Evolutionary conservation across 2,329 filamentous ascomycete genomes (phyloP), one percentile per base, ranked within the genome.

Genomic region (Neonectria neomacrospora): DNA sequence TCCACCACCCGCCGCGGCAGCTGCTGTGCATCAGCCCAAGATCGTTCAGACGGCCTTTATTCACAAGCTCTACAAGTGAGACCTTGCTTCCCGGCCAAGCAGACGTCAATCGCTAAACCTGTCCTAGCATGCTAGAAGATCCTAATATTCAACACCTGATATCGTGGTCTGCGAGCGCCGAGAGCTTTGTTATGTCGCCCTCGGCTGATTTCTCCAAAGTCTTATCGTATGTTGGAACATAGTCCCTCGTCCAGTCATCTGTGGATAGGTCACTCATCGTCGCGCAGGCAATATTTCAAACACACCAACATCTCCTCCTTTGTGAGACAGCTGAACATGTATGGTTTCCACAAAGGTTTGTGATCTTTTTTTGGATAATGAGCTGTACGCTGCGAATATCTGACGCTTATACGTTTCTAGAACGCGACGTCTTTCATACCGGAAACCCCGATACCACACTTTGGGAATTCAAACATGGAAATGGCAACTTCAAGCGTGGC

Each of bases 221-320:
- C 56, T 85, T 99, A 75, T 93, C 96, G 95, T 97, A 87, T 79
- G 91, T 89, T 64, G 64, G 68, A 45, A 48, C 22, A 45, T 6
- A 9, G 51, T 28, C n/a, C 2, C n/a, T 39, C 12, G 5, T 20
- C 10, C 9, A 6, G 37, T 32, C 42, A 30, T 10, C 10, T 12
- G 30, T 28, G 37, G 12, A 47, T 20, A 32, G 22, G 22, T 16
- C 57, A 23, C 67, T 71, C 42, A 71, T 26, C 26, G 45, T 23
- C 54, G n/a, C 7, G 37, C 73, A 97, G 95, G 58, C 94, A 97
- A 88, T 99, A 99, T 77, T 99, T 99, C 79, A 99, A 99, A 76
- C 96, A 99, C 78, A 99, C 95, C 71, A 99, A 99, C 76, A 97
- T 98, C 65, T 98, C 96, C 11, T 98, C 96, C 1, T 99, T 99